Evolutionary conservation across 1,284 basidiomycete genomes (phyloP), one percentile per base, ranked within the genome.

Genomic region (Paramarasmius palmivorus): DNA sequence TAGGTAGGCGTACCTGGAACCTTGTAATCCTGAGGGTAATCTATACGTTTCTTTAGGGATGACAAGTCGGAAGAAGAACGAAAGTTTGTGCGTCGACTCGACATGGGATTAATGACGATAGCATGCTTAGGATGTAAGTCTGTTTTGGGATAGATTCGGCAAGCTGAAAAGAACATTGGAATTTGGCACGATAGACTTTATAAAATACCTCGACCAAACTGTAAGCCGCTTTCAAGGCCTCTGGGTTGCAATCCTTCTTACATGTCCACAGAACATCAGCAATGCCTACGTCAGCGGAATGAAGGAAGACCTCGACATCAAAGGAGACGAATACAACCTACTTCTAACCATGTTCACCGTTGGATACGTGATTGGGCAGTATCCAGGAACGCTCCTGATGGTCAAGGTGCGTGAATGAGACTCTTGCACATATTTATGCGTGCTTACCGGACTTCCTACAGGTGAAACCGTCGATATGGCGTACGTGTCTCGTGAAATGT

Each of bases 241-340:
- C 29, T 12, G 29, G 29, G n/a, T n/a, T 36, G 12, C 29, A 12
- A 32, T 6, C 12, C 29, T 32, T 32, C 6, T 32, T 32, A 6
- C 7, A 12, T 6, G 12, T 32, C 12, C 29, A 32, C 29, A 32
- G 29, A 78, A 80, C 61, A 65, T 79, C 17, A 68, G 70, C 51
- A 79, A 80, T 59, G 77, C 78, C 4, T 83, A 83, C 60, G 82
- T 86, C 15, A 82, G 81, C 4, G 86, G 85, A 4, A 84, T 88
- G 84, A 78, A 76, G 55, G 82, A 86, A 61, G 83, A 84, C 41
- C 73, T 86, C 23, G 57, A 72, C 52, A 77, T 86, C 72, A 65
- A 72, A 45, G 82, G 82, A 9, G 78, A 78, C 48, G 72, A 86
- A 51, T 79, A 74, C 61, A 86, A 53, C 78, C 74, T 61, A 17